These are phyloP conservation scores for Fomitiporia mediterranea DNA, from an alignment of 1,284 basidiomycete species.

Conservation along the genomic window DNA sequence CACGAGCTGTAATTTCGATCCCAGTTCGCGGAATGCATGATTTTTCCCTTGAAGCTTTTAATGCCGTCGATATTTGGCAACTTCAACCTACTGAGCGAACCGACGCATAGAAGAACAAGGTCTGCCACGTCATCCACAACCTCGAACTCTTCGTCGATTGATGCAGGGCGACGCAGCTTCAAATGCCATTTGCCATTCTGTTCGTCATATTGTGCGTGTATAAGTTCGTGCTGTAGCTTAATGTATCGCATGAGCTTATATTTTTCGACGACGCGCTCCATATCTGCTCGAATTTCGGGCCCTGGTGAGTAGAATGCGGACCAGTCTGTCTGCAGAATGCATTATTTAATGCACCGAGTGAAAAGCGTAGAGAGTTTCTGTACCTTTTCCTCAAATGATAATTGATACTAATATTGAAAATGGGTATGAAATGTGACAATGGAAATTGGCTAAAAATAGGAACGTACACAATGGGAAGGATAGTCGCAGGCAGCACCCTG, in stretches of 20 bases:
- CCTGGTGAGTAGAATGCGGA: slow-evolving; percentile 56
- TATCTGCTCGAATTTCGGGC: slow-evolving; percentile 49
- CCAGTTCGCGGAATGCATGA: slow-evolving; percentile 57
- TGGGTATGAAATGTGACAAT: too few species aligned
- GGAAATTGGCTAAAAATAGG: background rate
- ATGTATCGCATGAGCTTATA: slow-evolving; percentile 51
- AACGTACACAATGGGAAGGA: slow-evolving; percentile 46
- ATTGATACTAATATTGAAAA: slow-evolving; percentile 43
- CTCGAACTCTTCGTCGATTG: slow-evolving; percentile 31
- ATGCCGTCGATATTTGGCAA: slow-evolving; percentile 58
- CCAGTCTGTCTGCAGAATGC: slow-evolving; percentile 43
- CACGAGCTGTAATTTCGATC: slow-evolving; percentile 41
- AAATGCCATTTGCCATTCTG: slow-evolving; percentile 49
- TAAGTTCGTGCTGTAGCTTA: slow-evolving; percentile 49
- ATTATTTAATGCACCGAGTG: background rate
- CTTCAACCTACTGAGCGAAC: slow-evolving; percentile 46
- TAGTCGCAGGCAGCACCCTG: slow-evolving; percentile 54
- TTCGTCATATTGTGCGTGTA: slow-evolving; percentile 47
- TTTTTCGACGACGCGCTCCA: slow-evolving; percentile 51
- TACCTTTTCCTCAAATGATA: slow-evolving; percentile 52
- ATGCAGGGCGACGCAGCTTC: slow-evolving; percentile 37
- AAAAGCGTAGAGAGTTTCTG: slow-evolving; percentile 1
- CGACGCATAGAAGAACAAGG: slow-evolving; percentile 44
- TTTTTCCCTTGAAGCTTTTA: slow-evolving; percentile 43
- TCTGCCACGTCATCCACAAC: slow-evolving; percentile 49